A percentile compares a stretch with the other conserved stretches of the same genome.
Conservation (phyloP, 148 eudicot species). For the Diospyros lotus region DNA sequence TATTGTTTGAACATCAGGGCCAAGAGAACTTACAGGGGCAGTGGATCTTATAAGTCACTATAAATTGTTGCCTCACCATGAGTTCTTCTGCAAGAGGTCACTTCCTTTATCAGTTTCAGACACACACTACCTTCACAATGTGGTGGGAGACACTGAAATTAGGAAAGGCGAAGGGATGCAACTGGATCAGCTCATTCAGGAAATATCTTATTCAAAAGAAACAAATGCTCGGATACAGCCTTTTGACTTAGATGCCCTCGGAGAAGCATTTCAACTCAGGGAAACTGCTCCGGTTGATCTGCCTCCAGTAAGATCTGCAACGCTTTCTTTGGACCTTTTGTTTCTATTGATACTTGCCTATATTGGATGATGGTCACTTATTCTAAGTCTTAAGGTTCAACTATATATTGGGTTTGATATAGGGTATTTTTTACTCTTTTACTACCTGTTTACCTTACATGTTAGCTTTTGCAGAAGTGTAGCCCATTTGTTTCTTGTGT, state of each 20-base stretch:
- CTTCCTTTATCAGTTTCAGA: slow-evolving; percentile 85
- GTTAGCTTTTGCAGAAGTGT: slow-evolving; percentile 8
- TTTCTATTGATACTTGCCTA: not conserved
- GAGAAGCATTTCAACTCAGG: slow-evolving; percentile 74
- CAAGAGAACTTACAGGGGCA: slow-evolving; percentile 95
- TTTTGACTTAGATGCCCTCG: slow-evolving; percentile 65
- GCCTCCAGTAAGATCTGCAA: slow-evolving; percentile 47
- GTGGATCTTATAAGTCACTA: slow-evolving; percentile 83
- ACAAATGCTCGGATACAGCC: slow-evolving; percentile 67
- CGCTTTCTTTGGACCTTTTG: not conserved
- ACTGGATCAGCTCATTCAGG: slow-evolving; percentile 69
- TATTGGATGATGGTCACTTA: not conserved
- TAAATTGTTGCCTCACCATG: slow-evolving; percentile 84
- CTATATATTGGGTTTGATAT: not conserved
- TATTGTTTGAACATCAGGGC: slow-evolving; percentile 46
- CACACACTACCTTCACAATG: slow-evolving; percentile 91
- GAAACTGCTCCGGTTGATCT: slow-evolving; percentile 76
- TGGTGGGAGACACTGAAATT: slow-evolving; percentile 90
- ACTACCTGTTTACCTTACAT: not conserved
- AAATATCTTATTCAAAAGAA: slow-evolving; percentile 50
- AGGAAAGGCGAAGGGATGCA: slow-evolving; percentile 99
- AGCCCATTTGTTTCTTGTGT: slow-evolving; percentile 13
- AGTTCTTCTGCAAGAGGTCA: slow-evolving; percentile 93
- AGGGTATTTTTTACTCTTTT: not conserved
- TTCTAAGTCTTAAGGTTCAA: not conserved